These are phyloP conservation scores for Xerocomus nothofagi DNA, from an alignment of 1,284 basidiomycete genomes.

Conservation along the genomic window DNA sequence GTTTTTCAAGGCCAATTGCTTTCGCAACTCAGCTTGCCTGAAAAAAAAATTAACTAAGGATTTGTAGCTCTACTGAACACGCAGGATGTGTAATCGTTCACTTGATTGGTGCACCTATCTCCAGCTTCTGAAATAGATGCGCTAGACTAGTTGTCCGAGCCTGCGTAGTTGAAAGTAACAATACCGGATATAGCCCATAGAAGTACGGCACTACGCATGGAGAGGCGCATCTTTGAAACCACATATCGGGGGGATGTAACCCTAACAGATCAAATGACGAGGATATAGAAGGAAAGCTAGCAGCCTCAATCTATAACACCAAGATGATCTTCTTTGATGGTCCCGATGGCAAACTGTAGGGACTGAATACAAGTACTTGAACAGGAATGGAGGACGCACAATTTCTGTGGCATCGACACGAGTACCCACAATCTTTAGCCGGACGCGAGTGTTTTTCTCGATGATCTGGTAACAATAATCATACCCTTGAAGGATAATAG, in stretches of 20 bases:
- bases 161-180: background rate
- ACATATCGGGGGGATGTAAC: constrained; percentile 3
- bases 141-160: background rate
- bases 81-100: background rate
- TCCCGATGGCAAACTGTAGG: constrained; percentile 84
- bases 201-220: background rate
- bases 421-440: constrained; percentile 96
- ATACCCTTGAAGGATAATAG: background rate
- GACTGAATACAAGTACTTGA: background rate
- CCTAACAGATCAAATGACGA: background rate
- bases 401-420: constrained; percentile 98
- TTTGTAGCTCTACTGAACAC: background rate
- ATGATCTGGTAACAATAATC: constrained; percentile 59
- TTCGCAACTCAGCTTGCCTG: background rate
- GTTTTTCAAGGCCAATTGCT: background rate
- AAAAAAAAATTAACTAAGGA: background rate
- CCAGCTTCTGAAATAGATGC: background rate
- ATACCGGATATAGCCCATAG: background rate
- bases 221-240: background rate
- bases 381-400: constrained; percentile 48
- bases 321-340: constrained; percentile 92
- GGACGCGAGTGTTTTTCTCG: constrained; percentile 89
- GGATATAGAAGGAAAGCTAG: background rate
- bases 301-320: constrained; percentile 71
- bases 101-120: background rate